Base-by-base conservation (phyloP, 106 monocot genomes). In the Cymbidium sinense region DNA sequence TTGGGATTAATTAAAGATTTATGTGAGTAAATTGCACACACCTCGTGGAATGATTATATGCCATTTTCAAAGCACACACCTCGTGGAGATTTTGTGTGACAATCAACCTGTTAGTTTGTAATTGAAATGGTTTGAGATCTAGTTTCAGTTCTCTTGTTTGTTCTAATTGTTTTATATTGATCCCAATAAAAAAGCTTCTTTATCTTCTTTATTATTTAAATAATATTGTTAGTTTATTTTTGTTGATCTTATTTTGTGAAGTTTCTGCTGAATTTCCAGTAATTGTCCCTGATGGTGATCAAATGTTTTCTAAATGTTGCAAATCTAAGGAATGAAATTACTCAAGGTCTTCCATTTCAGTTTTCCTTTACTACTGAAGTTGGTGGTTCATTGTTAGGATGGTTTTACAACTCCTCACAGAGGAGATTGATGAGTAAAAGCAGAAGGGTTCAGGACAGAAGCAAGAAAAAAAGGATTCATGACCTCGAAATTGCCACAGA, bases 391-490 rank as follows among this genome's bases (percentile, higher is more conserved):
- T 64, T 62, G 62, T 76, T 54, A 7, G 5, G 13, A 43, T 77
- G 76, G 52, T 9, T 44, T 64, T 79, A 43, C 35, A 43, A 54
- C 51, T 29, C 72, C 62, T 70, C 73, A 10, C 86, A 86, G 43
- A 87, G 70, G 50, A 83, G 96, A 20, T 85, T 55, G 64, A 93
- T 93, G 96, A 89, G 91, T 4, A 91, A 78, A 73, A 84, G 88
- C 65, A 80, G 86, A 31, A 83, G 89, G 33, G 91, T 96, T 39
- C 89, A 93, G 50, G 93, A 96, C 74, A 75, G 90, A 72, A 91
- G 91, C 78, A 89, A 84, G 85, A 87, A 86, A 10, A 96, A 96
- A 77, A 77, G 93, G 34, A 77, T 94, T 34, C 88, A 91, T 43
- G 76, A 88, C 55, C 85, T 96, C 23, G 91, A 96, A 78, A 85